A percentile compares a stretch with the other conserved stretches of the same genome.
phyloP scores from a whole-genome alignment of 148 eudicot genomes.

The Limonium bicolor region DNA sequence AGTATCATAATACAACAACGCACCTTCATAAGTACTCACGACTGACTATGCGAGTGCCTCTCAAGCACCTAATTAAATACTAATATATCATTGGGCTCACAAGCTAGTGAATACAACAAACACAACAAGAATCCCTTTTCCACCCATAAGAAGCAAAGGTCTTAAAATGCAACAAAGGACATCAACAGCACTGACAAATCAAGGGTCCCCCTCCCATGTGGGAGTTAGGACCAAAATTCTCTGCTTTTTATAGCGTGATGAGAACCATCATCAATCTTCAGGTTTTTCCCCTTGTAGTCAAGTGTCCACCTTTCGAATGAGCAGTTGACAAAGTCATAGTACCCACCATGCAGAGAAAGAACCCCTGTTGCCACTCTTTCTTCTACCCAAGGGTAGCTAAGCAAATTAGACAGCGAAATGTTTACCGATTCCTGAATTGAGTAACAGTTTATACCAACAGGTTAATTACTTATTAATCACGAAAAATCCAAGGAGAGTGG shows the following conservation, averaged over 20 bases:
- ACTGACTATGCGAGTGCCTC: too few relatives aligned
- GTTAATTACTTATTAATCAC: too few relatives aligned
- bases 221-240: slow-evolving; percentile 52
- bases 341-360: slow-evolving; percentile 84
- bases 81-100: too few relatives aligned
- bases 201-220: too few relatives aligned
- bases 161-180: neutral
- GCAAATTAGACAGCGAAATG: slow-evolving; percentile 60
- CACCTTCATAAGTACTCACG: too few relatives aligned
- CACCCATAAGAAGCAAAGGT: neutral
- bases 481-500: too few relatives aligned
- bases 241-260: slow-evolving; percentile 27
- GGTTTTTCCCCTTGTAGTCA: slow-evolving; percentile 25
- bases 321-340: slow-evolving; percentile 74
- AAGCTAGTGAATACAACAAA: too few relatives aligned
- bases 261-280: slow-evolving; percentile 10
- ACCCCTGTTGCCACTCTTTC: slow-evolving; percentile 54
- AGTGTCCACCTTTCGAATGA: slow-evolving; percentile 94
- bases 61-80: too few relatives aligned
- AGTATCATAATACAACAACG: too few relatives aligned
- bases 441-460: too few relatives aligned
- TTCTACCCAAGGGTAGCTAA: slow-evolving; percentile 91
- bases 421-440: slow-evolving; percentile 87
- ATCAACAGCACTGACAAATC: neutral
- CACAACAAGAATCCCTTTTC: too few relatives aligned